Base-by-base conservation (phyloP, 176 grass and related monocot species). In the Carex cristatella region DNA sequence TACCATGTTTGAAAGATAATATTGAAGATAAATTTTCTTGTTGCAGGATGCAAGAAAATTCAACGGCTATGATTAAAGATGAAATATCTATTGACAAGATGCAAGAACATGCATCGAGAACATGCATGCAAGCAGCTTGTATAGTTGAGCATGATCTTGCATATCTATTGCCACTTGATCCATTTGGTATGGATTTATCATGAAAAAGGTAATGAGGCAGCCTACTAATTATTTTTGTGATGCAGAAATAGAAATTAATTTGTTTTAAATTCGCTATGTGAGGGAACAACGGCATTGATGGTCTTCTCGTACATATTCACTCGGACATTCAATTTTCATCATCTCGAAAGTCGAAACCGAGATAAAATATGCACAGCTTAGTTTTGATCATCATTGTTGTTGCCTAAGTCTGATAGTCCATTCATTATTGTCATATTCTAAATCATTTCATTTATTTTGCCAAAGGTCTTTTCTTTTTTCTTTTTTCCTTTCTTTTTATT, bases 131-230 rank as follows among this genome's bases (percentile, higher is more conserved):
- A 27, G 42, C 69, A 49, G 2, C 40, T 73, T 73, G 42, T 51
- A 51, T 10, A 73, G 69, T 5, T 11, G 69, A 73, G 3, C 69
- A 73, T 28, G 69, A 73, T 51, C 69, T 73, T 73, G 69, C 69
- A n/a, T 73, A 73, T 4, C 38, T 73, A 23, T 28, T 73, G 69
- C 69, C 69, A 27, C 1, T 0, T 73, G 69, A 73, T 6, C 69
- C 69, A 48, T 73, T 73, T 28, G 69, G 42, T 73, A 73, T 73
- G 69, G 69, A n/a, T 28, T 73, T 73, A 44, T 18, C 42, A 69
- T 18, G 12, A 4, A 14, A 40, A 69, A 69, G 0, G 14, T 69
- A 40, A 33, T 33, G 11, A 33, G 10, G 11, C 3, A 6, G 42
- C 12, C 5, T 60, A 30, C 28, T 3, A 65, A 32, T 65, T 65